Conservation (phyloP, 2,329 filamentous ascomycete species). For the Phaeophleospora eucalypticola region DNA sequence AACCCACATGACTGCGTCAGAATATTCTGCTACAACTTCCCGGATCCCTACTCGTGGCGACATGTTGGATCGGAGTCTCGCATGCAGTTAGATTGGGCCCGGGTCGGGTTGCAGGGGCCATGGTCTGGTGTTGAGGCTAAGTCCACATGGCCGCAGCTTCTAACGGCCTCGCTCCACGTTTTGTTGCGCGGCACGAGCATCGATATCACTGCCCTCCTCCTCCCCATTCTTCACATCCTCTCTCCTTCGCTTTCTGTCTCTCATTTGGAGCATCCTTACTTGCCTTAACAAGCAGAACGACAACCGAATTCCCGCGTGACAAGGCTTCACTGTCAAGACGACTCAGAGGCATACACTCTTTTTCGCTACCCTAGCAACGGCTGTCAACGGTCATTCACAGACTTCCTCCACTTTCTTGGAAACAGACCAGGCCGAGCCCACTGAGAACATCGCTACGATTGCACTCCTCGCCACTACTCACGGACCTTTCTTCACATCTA, state of each 20-base stretch:
- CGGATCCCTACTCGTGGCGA: too few relatives aligned
- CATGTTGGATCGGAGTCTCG: too few relatives aligned
- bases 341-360: not conserved
- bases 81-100: too few relatives aligned
- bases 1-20: too few relatives aligned
- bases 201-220: not conserved
- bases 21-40: too few relatives aligned
- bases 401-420: not conserved
- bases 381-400: conserved; percentile 59
- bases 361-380: conserved; percentile 68
- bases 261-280: too few relatives aligned
- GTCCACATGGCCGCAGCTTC: not conserved
- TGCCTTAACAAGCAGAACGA: not conserved
- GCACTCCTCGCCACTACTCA: not conserved
- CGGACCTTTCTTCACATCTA: not conserved
- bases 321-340: not conserved
- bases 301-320: not conserved
- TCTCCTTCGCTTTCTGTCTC: not conserved
- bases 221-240: not conserved
- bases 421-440: not conserved
- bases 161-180: not conserved
- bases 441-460: not conserved
- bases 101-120: not conserved
- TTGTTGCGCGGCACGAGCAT: not conserved
- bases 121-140: not conserved